Evolutionary conservation across 2,329 filamentous ascomycete genomes (phyloP).

Genomic region (Orbilia blumenaviensis): DNA sequence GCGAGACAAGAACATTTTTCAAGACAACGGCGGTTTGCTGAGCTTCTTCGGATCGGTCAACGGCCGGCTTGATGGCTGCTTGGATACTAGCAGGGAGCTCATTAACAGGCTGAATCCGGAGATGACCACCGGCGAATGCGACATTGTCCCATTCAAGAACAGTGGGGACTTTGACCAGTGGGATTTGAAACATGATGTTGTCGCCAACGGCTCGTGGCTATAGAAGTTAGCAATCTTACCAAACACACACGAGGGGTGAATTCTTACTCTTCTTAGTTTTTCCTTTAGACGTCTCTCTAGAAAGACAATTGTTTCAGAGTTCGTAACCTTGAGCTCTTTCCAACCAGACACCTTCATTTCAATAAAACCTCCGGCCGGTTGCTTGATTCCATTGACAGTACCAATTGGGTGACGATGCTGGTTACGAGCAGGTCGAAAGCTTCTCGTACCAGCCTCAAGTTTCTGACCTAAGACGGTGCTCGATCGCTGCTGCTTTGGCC

Average conservation of each 20-base stretch:
- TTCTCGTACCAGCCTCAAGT: conserved; percentile 29
- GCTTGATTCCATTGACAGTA: conserved; percentile 76
- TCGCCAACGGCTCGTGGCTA: conserved; percentile 77
- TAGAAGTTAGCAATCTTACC: conserved; percentile 61
- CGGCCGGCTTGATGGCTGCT: conserved; percentile 58
- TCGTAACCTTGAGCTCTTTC: conserved; percentile 56
- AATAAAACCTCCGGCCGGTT: conserved; percentile 64
- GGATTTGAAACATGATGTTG: conserved; percentile 73
- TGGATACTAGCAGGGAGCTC: conserved; percentile 51
- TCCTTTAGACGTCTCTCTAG: conserved; percentile 60
- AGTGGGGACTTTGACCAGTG: conserved; percentile 71
- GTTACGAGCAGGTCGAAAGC: conserved; percentile 33
- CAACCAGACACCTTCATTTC: conserved; percentile 57
- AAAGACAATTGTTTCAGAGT: conserved; percentile 56
- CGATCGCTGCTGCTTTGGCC: conserved; percentile 11
- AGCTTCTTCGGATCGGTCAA: conserved; percentile 50
- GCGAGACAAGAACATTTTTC: conserved; percentile 74
- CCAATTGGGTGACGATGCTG: conserved; percentile 59
- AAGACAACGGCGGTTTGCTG: conserved; percentile 67
- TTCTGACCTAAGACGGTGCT: conserved; percentile 25
- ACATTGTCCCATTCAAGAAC: conserved; percentile 75
- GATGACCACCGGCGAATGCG: conserved; percentile 71
- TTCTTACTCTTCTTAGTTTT: conserved; percentile 82
- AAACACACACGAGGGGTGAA: conserved; percentile 55
- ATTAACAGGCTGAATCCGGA: conserved; percentile 63